Conservation (phyloP, 108 stramenopile species). For the Craspedostauros australis region DNA sequence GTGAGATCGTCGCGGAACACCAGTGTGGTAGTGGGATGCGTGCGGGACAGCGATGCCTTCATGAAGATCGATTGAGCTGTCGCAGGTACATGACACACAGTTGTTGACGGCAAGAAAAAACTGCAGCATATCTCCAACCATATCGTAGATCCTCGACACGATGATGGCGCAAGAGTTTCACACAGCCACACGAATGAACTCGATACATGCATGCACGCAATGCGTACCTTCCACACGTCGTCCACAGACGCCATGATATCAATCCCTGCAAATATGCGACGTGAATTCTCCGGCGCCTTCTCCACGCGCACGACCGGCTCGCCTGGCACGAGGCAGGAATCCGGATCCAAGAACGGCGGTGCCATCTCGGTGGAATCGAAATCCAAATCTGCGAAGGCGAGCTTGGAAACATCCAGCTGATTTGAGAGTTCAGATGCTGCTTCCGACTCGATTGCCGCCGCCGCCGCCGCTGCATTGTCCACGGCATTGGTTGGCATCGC, state of each 20-base stretch:
- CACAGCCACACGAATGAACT: conserved; percentile 2
- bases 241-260: conserved; percentile 80
- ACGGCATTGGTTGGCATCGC: not conserved
- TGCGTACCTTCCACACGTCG: conserved; percentile 67
- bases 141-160: too few relatives aligned
- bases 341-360: conserved; percentile 69
- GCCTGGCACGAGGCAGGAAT: conserved; percentile 76
- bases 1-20: too few relatives aligned
- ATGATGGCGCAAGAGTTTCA: not conserved
- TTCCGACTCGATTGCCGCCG: conserved; percentile 1
- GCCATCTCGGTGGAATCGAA: conserved; percentile 69
- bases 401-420: conserved; percentile 35
- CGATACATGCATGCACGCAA: not conserved
- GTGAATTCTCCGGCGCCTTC: conserved; percentile 81
- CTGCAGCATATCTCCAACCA: too few relatives aligned
- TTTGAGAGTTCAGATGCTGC: too few relatives aligned
- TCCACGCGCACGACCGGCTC: conserved; percentile 82
- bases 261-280: conserved; percentile 87
- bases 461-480: not conserved
- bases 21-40: too few relatives aligned
- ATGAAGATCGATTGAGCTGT: too few relatives aligned
- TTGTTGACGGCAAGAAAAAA: not conserved
- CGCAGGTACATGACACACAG: too few relatives aligned
- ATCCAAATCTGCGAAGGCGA: conserved; percentile 72
- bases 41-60: too few relatives aligned